Base-by-base conservation (phyloP, 2,329 filamentous ascomycete species). In the Trichoderma asperellum region DNA sequence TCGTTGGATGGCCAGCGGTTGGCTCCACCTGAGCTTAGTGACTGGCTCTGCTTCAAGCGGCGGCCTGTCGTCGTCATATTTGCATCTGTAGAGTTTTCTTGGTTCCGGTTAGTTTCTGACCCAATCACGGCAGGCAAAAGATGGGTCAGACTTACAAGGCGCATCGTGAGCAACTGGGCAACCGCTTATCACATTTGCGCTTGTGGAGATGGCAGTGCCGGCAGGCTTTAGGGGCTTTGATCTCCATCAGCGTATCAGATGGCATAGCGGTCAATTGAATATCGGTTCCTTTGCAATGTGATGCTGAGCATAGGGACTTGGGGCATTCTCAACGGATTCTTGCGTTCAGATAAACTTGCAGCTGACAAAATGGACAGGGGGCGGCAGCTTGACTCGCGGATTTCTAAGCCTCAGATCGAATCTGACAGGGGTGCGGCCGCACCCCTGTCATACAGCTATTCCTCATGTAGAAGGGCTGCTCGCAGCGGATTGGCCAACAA, bases 91-190 rank as follows among this genome's bases (percentile, higher is more conserved):
- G 2, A 56, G 21, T 49, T 65, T 69, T 1, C 67, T 69, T 29
- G 27, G 10, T 40, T n/a, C 27, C 12, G 18, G 10, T 59, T 32
- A 5, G 4, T 6, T 32, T 34, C 29, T 29, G 11, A 14, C 40
- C 43, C 21, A 14, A 12, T 21, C n/a, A 18, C 7, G 0, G n/a
- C n/a, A 4, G 34, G 34, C 37, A 6, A 14, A 6, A 29, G 52
- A n/a, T 2, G 24, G 32, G 8, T 2, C 16, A 35, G 27, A 58
- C 67, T 53, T 65, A 68, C 67, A 29, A 37, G 27, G 27, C 53
- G 24, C 67, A 69, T 56, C 49, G 35, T n/a, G 67, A 65, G 16
- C 67, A 69, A 14, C 11, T 40, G 2, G 67, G 67, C 29, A 64
- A 7, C 16, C 34, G 40, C 29, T 65, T 65, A 35, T 69, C 67